Evolutionary conservation across 192 early-diverging fungal species (phyloP).

Genomic region (Rhizoclosmatium sp.): DNA sequence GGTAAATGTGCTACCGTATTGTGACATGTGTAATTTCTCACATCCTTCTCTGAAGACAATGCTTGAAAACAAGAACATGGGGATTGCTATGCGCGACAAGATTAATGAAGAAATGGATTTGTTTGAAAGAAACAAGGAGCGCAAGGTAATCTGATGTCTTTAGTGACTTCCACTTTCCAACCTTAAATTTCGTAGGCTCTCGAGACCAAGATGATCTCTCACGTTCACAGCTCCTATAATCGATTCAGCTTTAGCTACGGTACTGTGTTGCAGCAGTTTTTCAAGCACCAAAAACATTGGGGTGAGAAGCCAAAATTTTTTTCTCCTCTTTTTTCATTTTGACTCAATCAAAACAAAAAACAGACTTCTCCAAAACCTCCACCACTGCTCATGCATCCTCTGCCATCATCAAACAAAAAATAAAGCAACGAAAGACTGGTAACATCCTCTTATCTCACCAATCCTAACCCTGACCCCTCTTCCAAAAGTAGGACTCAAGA

Average conservation of each 20-base stretch:
- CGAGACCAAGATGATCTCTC: neutral
- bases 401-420: no score
- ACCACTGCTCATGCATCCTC: neutral
- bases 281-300: neutral
- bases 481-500: no score
- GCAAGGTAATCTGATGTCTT: neutral
- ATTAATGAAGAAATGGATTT: neutral
- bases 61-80: neutral
- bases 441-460: no score
- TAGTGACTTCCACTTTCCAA: neutral
- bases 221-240: constrained; percentile 9
- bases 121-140: neutral
- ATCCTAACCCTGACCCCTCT: no score
- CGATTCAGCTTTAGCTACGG: constrained; percentile 14
- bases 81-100: neutral
- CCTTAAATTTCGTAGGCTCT: neutral
- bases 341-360: neutral
- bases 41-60: neutral
- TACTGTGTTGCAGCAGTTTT: neutral
- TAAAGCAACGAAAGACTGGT: no score
- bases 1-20: neutral
- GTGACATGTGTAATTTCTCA: neutral
- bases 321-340: neutral
- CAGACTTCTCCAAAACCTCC: neutral
- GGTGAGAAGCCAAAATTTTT: neutral